Evolutionary conservation across 345 rosid species (phyloP).

Genomic region (Gossypium raimondii): DNA sequence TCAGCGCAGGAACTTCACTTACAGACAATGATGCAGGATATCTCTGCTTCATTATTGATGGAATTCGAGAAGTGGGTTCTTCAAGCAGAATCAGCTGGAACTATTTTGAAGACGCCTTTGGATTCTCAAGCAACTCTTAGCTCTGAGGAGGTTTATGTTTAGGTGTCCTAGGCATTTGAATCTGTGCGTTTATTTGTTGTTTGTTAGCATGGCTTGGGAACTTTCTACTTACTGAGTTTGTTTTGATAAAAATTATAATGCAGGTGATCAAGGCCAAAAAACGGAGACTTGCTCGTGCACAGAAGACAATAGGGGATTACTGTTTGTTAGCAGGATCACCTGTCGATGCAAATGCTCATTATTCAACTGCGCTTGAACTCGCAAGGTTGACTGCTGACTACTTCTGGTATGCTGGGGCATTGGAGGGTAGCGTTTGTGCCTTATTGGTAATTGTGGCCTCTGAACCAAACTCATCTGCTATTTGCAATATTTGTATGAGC

Average conservation of each 20-base stretch:
- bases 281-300: conserved; percentile 89
- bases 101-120: conserved; percentile 88
- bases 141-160: conserved; percentile 97
- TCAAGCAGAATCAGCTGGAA: conserved; percentile 85
- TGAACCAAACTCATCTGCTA: not conserved
- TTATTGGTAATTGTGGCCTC: conserved; percentile 55
- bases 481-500: not conserved
- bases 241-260: conserved; percentile 19
- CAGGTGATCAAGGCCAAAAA: conserved; percentile 98
- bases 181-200: conserved; percentile 18
- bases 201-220: conserved; percentile 3
- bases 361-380: conserved; percentile 81
- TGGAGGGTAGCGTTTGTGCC: conserved; percentile 97
- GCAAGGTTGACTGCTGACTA: conserved; percentile 87
- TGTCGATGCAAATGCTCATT: conserved; percentile 97
- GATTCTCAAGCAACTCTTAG: conserved; percentile 98
- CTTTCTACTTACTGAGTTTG: conserved; percentile 27
- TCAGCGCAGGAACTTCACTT: conserved; percentile 84
- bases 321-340: conserved; percentile 98
- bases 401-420: conserved; percentile 98
- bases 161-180: conserved; percentile 80
- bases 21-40: conserved; percentile 96
- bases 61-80: conserved; percentile 95
- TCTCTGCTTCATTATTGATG: conserved; percentile 88
- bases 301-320: conserved; percentile 98